Conservation (phyloP, 352 stramenopile species). For the Lagenidium giganteum region DNA sequence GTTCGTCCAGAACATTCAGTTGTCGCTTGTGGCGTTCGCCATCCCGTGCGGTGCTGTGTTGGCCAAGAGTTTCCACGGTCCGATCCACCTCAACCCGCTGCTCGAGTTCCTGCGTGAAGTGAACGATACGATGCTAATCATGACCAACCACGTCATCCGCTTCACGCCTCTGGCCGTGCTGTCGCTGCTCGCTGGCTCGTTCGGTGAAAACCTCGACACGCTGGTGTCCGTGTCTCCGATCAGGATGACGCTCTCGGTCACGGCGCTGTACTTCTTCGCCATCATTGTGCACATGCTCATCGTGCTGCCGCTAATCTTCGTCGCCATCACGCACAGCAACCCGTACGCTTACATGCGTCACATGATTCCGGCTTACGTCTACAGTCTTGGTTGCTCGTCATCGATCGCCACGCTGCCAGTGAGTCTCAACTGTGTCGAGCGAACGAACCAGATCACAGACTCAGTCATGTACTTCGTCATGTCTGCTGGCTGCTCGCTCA, state of each 20-base stretch:
- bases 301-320: constrained; percentile 51
- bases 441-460: constrained; percentile 40
- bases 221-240: constrained; percentile 37
- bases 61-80: constrained; percentile 65
- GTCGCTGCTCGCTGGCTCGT: constrained; percentile 59
- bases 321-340: constrained; percentile 53
- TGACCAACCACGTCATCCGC: constrained; percentile 64
- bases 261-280: constrained; percentile 29
- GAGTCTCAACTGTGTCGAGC: constrained; percentile 57
- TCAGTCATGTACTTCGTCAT: constrained; percentile 73
- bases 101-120: constrained; percentile 76
- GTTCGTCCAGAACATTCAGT: constrained; percentile 58
- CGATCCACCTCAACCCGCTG: constrained; percentile 65
- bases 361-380: constrained; percentile 65
- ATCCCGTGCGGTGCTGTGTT: constrained; percentile 57
- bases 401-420: constrained; percentile 68
- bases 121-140: constrained; percentile 74
- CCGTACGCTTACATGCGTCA: constrained; percentile 71
- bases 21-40: constrained; percentile 70
- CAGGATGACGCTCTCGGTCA: constrained; percentile 37
- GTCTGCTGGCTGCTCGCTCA: constrained; percentile 53
- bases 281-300: constrained; percentile 62
- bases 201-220: constrained; percentile 34
- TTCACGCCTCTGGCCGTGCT: constrained; percentile 74
- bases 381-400: constrained; percentile 65